Evolutionary conservation across 768 basidiomycete species (phyloP), one percentile per base, ranked within the genome.

Genomic region (Grammothele lineata): DNA sequence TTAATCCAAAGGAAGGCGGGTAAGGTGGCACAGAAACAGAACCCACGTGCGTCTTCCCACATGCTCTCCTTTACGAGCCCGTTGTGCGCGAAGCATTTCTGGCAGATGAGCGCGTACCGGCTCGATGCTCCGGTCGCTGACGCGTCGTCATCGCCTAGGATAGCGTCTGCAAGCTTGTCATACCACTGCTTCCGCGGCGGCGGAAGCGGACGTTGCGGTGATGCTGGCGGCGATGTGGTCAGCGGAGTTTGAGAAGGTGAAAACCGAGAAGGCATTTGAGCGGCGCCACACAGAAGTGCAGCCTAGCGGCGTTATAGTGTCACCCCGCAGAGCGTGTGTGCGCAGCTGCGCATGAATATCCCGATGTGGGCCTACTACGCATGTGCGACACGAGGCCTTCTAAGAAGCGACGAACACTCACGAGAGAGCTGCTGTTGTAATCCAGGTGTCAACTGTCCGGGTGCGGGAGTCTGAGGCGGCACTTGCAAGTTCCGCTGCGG

Each of bases 41-140:
- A 81, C 90, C 65, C 57, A 94, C 92, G 87, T 23, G 85, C 77
- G 52, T 86, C 82, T 50, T 86, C 83, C 80, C 85, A 93, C 62
- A 83, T 73, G 37, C 73, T 80, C 62, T 91, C 90, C 58, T 85
- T 83, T 9, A 91, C 87, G 2, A 96, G 73, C 3, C 92, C 92
- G 51, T 95, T 95, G 61, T 94, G 92, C 18, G 80, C 67, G 58
- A 87, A 94, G 60, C 92, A 95, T 51, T 80, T 82, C 55, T 83
- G 81, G 66, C 92, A 95, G 38, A 95, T 93, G 40, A 94, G 76
- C 2, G 92, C 92, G 57, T 90, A 95, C 60, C 78, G 62, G 62
- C 72, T 57, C 58, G 77, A 51, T 18, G 71, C 59, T 38, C 66
- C 62, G 22, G 62, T 66, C 10, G 61, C 57, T 30, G 57, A 53